A percentile compares a stretch with the other conserved stretches of the same genome.
phyloP scores from a whole-genome alignment of 768 basidiomycete genomes.

The Mycena albidolilacea region DNA sequence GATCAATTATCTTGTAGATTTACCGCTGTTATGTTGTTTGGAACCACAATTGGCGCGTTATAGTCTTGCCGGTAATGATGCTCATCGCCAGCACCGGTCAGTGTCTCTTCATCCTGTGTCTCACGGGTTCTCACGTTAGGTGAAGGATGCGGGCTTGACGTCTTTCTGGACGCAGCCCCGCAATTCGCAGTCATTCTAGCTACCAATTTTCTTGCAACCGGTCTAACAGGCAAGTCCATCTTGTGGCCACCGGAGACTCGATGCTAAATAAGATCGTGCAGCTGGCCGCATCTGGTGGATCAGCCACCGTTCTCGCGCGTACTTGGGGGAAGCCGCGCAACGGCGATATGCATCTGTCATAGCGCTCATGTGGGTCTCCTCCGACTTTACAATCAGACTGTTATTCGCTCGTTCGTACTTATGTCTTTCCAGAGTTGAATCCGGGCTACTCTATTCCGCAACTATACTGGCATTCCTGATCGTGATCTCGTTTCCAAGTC shows the following conservation, averaged over 20 bases:
- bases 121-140: not conserved
- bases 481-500: conserved; percentile 4
- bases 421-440: conserved; percentile 3
- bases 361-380: not conserved
- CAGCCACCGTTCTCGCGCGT: not conserved
- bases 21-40: conserved; percentile 8
- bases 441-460: conserved; percentile 6
- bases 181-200: conserved; percentile 4
- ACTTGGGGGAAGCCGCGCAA: conserved; percentile 5
- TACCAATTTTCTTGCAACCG: conserved; percentile 6
- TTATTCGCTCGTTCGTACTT: conserved; percentile 4
- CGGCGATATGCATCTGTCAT: conserved; percentile 1
- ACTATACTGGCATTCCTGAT: conserved; percentile 10
- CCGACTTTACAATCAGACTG: not conserved
- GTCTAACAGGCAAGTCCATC: conserved; percentile 7
- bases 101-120: conserved; percentile 2
- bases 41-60: conserved; percentile 1
- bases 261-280: conserved; percentile 1
- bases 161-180: conserved; percentile 1
- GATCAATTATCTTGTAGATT: conserved; percentile 6
- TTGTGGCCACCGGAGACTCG: conserved; percentile 5
- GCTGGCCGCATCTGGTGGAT: conserved; percentile 2
- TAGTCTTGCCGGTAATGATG: conserved; percentile 2
- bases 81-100: conserved; percentile 5
- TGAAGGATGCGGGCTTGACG: conserved; percentile 1